A percentile compares a stretch with the other conserved stretches of the same genome.
Conservation (phyloP, 2,329 filamentous ascomycete species). For the Samsoniella hepiali region DNA sequence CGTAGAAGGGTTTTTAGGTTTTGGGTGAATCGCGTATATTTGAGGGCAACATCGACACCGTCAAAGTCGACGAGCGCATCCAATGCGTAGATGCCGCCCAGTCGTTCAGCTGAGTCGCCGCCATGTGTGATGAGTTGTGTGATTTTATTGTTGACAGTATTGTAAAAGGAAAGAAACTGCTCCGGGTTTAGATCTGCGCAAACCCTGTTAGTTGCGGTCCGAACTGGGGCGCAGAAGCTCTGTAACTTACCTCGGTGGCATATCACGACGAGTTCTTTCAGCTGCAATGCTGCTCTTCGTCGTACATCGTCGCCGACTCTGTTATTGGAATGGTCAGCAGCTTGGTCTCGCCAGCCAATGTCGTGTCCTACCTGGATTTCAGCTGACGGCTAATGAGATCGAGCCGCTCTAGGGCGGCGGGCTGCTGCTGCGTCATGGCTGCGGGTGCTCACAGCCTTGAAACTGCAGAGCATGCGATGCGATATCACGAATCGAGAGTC, state of each 20-base stretch:
- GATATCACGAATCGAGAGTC: background rate
- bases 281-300: conserved; percentile 50
- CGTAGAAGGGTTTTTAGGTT: conserved; percentile 84
- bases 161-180: conserved; percentile 64
- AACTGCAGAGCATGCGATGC: background rate
- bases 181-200: conserved; percentile 70
- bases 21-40: conserved; percentile 90
- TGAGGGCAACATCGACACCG: conserved; percentile 86
- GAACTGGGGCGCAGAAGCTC: background rate
- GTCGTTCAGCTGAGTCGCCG: conserved; percentile 79
- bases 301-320: conserved; percentile 47
- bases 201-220: background rate
- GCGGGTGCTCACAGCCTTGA: conserved; percentile 9
- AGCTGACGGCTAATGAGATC: conserved; percentile 54
- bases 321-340: background rate
- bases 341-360: background rate
- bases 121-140: conserved; percentile 75
- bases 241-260: conserved; percentile 52
- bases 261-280: conserved; percentile 52
- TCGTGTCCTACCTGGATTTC: conserved; percentile 47
- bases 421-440: conserved; percentile 45
- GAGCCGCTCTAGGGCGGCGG: conserved; percentile 53
- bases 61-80: conserved; percentile 95
- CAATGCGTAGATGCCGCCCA: conserved; percentile 88
- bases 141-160: conserved; percentile 54